Conservation (phyloP, 768 basidiomycete genomes). For the Hydnomerulius pinastri region DNA sequence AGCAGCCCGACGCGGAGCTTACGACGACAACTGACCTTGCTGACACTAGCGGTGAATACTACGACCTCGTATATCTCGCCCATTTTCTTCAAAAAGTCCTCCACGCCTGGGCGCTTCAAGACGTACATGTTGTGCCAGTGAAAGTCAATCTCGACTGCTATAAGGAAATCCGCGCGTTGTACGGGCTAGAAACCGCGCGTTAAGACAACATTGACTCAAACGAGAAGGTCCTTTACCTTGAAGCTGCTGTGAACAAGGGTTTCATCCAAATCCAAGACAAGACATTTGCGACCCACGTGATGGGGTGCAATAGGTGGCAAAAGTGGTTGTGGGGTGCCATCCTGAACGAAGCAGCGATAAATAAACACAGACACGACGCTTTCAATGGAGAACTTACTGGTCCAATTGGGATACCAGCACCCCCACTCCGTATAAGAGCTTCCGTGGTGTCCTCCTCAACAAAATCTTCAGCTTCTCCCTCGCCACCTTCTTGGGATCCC, state of each 20-base stretch:
- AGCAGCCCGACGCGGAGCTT: not conserved
- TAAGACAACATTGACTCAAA: slow-evolving; percentile 17
- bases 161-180: slow-evolving; percentile 93
- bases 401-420: slow-evolving; percentile 93
- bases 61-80: slow-evolving; percentile 98
- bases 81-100: slow-evolving; percentile 96
- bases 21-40: slow-evolving; percentile 67
- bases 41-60: slow-evolving; percentile 95
- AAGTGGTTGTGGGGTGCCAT: slow-evolving; percentile 86
- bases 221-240: slow-evolving; percentile 88
- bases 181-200: slow-evolving; percentile 67
- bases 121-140: slow-evolving; percentile 99
- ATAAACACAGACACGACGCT: slow-evolving; percentile 1
- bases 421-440: slow-evolving; percentile 84
- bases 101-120: slow-evolving; percentile 97
- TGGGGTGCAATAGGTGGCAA: slow-evolving; percentile 80
- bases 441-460: slow-evolving; percentile 87
- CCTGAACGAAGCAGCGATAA: slow-evolving; percentile 45
- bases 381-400: slow-evolving; percentile 61
- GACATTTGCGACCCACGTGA: slow-evolving; percentile 88
- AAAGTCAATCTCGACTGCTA: slow-evolving; percentile 98
- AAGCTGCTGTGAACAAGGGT: slow-evolving; percentile 97
- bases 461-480: slow-evolving; percentile 60
- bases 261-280: slow-evolving; percentile 96
- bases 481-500: slow-evolving; percentile 67